Percentiles rank a stretch among this genome's conserved stretches.
phyloP scores from a whole-genome alignment of 257 asterid genomes.

The Capsicum baccatum region DNA sequence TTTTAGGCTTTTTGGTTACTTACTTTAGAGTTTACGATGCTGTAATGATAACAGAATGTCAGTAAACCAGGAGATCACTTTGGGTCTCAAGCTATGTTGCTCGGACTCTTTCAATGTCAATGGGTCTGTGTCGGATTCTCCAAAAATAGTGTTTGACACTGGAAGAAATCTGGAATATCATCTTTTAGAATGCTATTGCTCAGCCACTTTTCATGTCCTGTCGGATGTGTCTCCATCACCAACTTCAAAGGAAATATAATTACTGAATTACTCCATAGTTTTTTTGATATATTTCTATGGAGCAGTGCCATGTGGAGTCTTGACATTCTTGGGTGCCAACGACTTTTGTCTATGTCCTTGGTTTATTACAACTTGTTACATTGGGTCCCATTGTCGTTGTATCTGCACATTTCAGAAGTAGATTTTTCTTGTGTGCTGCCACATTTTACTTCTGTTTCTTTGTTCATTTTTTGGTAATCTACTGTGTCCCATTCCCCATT shows the following conservation, averaged over 20 bases:
- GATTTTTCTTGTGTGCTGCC: neutral
- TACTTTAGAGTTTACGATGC: neutral
- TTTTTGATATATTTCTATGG: neutral
- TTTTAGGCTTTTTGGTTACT: neutral
- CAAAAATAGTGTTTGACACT: too few relatives aligned
- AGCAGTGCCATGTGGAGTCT: conserved; percentile 11
- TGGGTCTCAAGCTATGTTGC: neutral
- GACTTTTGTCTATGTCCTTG: neutral
- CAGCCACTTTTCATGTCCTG: neutral
- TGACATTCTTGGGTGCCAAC: conserved; percentile 1
- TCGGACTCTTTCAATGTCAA: too few relatives aligned
- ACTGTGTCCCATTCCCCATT: neutral
- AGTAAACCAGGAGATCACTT: neutral
- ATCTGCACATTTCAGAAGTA: neutral
- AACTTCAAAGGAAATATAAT: neutral
- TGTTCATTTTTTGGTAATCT: neutral
- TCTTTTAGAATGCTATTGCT: neutral
- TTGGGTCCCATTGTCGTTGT: neutral
- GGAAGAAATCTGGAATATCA: neutral
- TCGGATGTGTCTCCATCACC: neutral
- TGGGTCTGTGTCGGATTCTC: too few relatives aligned
- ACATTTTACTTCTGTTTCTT: neutral
- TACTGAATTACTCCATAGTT: neutral
- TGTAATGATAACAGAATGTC: neutral
- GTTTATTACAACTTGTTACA: neutral